Base-by-base conservation (phyloP, 768 basidiomycete genomes). In the Leccinum pellstonianum region DNA sequence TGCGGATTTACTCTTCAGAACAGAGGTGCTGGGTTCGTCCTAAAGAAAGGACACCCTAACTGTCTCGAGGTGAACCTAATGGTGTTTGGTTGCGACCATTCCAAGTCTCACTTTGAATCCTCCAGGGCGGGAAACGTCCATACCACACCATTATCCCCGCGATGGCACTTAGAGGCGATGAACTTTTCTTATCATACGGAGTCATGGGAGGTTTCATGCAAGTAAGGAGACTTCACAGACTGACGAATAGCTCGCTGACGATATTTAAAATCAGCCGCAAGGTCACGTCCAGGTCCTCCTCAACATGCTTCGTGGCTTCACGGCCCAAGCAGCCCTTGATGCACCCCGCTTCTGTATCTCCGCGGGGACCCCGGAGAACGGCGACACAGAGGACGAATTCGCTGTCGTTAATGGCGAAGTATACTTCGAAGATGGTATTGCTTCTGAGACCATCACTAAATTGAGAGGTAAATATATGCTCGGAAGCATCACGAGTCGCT, bases 1-100 rank as follows among this genome's bases (percentile, higher is more conserved):
- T 97, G 95, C 66, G 97, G 97, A 0, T 99, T 99, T 73, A 97
- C 95, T 0, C 81, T 99, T 14, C 97, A 99, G 75, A 97, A 97
- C 73, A 83, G 97, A 57, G 97, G 97, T 2, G 80, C 86, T 11
- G 88, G 90, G 5, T 99, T 99, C 72, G 79, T 85, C 7, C 78
- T 98, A 23, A 79, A 81, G 55, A 83, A 91, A 58, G 85, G 84
- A 1, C 96, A 98, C 70, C 90, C 93, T 1, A 98, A 99, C 69
- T 83, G 81, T 31, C 76, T 98, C 55, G 77, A 88, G 77, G 93
- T 90, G 55, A 60, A 68, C 56, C 14, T 49, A 10, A 12, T 19
- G 15, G 11, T 29, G 15, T 19, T 37, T 37, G 12, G 58, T 19
- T 35, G 5, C 29, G 55, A 29, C 43, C 19, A 43, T 3, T 23